phyloP scores from a whole-genome alignment of 2,329 filamentous ascomycete species.

The Furcasterigmium furcatum region DNA sequence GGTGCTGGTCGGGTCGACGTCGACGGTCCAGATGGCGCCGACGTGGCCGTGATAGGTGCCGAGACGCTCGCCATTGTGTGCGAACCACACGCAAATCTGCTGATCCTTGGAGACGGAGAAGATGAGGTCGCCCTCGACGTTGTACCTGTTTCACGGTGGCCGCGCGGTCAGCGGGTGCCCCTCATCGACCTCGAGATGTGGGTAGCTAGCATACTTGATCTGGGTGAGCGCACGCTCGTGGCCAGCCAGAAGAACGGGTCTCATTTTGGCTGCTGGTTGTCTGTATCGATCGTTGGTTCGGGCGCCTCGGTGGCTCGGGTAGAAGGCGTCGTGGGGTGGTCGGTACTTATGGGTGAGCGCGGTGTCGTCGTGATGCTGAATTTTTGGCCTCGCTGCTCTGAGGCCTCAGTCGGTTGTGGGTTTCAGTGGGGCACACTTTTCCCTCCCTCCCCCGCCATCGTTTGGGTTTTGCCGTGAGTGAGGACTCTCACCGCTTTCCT shows the following conservation, averaged over 20 bases:
- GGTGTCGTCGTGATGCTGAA: slow-evolving; percentile 12
- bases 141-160: slow-evolving; percentile 57
- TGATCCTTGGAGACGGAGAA: slow-evolving; percentile 97
- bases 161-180: slow-evolving; percentile 4
- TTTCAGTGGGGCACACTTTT: slow-evolving; percentile 36
- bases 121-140: slow-evolving; percentile 91
- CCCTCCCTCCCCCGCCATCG: slow-evolving; percentile 4
- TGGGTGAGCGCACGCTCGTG: slow-evolving; percentile 97
- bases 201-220: slow-evolving; percentile 76
- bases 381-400: slow-evolving; percentile 10
- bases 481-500: not conserved
- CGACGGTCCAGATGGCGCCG: slow-evolving; percentile 98
- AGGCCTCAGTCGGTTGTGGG: slow-evolving; percentile 28
- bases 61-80: slow-evolving; percentile 95
- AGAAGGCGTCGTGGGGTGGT: slow-evolving; percentile 4
- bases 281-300: slow-evolving; percentile 9
- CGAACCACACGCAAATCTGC: slow-evolving; percentile 94
- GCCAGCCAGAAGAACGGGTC: slow-evolving; percentile 92
- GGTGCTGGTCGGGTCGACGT: slow-evolving; percentile 87
- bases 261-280: slow-evolving; percentile 62
- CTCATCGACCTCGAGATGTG: slow-evolving; percentile 3
- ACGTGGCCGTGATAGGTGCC: slow-evolving; percentile 96
- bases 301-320: not conserved
- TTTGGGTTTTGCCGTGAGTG: not conserved
- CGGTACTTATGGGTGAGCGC: slow-evolving; percentile 11